These are phyloP conservation scores for Calcarisporium arbuscula DNA, from an alignment of 2,329 filamentous ascomycete genomes.

Conservation along the genomic window DNA sequence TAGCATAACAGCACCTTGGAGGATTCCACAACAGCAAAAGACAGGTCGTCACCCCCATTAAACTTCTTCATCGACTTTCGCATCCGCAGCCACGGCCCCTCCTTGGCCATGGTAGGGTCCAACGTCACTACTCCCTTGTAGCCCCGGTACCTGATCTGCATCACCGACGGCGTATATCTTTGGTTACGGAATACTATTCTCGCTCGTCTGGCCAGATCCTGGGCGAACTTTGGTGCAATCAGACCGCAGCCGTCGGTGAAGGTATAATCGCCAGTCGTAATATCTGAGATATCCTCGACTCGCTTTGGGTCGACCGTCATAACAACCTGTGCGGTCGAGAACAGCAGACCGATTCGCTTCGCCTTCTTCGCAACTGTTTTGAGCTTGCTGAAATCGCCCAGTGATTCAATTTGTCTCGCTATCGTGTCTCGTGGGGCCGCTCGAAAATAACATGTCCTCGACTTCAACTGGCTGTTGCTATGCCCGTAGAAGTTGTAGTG, in stretches of 20 bases:
- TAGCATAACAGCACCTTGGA: slow-evolving; percentile 24
- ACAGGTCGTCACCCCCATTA: slow-evolving; percentile 26
- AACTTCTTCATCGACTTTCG: slow-evolving; percentile 35
- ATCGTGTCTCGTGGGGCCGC: slow-evolving; percentile 27
- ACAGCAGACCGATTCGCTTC: slow-evolving; percentile 35
- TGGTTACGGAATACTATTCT: slow-evolving; percentile 27
- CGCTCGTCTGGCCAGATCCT: slow-evolving; percentile 22
- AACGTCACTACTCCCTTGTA: slow-evolving; percentile 36
- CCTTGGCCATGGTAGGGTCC: slow-evolving; percentile 21
- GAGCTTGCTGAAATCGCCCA: slow-evolving; percentile 33
- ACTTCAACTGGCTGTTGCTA: slow-evolving; percentile 37
- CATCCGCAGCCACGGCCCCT: slow-evolving; percentile 16
- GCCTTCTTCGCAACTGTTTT: slow-evolving; percentile 36
- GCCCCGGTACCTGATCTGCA: slow-evolving; percentile 34
- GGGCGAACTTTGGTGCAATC: slow-evolving; percentile 25
- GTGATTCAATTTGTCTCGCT: slow-evolving; percentile 23
- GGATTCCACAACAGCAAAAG: slow-evolving; percentile 31
- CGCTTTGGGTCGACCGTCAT: slow-evolving; percentile 24
- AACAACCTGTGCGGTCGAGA: slow-evolving; percentile 27
- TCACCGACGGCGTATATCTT: slow-evolving; percentile 31
- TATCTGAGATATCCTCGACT: slow-evolving; percentile 31
- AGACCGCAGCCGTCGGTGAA: slow-evolving; percentile 37
- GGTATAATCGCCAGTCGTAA: slow-evolving; percentile 27
- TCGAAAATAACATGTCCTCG: slow-evolving; percentile 30
- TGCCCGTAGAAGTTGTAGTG: slow-evolving; percentile 36